phyloP scores from a whole-genome alignment of 176 grass and related monocot genomes.

The Luzula sylvatica region DNA sequence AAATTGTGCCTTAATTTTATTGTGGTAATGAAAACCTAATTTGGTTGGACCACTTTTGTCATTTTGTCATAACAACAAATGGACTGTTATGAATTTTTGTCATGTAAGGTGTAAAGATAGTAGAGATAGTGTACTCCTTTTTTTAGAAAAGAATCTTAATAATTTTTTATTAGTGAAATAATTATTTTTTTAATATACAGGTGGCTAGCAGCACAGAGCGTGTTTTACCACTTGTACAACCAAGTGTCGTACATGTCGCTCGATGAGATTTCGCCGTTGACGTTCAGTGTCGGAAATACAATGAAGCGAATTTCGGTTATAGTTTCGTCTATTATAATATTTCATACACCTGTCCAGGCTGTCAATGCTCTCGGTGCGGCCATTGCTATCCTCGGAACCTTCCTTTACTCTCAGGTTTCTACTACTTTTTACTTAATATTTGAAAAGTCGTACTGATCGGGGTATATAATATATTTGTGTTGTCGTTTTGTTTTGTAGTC shows the following conservation, averaged over 20 bases:
- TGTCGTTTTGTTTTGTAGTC: too few relatives aligned
- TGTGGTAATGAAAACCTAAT: too few relatives aligned
- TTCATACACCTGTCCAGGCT: conserved; percentile 72
- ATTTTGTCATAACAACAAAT: too few relatives aligned
- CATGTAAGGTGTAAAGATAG: too few relatives aligned
- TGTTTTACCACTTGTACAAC: conserved; percentile 96
- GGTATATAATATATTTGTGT: too few relatives aligned
- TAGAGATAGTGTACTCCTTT: too few relatives aligned
- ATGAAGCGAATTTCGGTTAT: conserved; percentile 98
- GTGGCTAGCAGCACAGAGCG: conserved; percentile 86
- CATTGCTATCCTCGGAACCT: conserved; percentile 89
- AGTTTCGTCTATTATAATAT: conserved; percentile 89
- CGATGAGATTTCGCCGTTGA: conserved; percentile 83
- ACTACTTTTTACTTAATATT: conserved; percentile 8
- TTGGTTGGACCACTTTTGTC: conserved; percentile 16
- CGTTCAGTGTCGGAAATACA: conserved; percentile 82
- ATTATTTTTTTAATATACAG: conserved; percentile 14
- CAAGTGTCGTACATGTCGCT: conserved; percentile 96
- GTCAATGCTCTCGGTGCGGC: conserved; percentile 86
- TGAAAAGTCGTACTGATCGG: too few relatives aligned
- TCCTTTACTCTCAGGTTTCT: conserved; percentile 84
- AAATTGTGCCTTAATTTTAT: too few relatives aligned
- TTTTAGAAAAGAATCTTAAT: too few relatives aligned
- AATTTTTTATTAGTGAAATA: too few relatives aligned
- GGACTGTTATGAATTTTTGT: too few relatives aligned